Percentiles rank a stretch among this genome's conserved stretches.
phyloP scores from a whole-genome alignment of 2,329 filamentous ascomycete species.

The Diplodia seriata region DNA sequence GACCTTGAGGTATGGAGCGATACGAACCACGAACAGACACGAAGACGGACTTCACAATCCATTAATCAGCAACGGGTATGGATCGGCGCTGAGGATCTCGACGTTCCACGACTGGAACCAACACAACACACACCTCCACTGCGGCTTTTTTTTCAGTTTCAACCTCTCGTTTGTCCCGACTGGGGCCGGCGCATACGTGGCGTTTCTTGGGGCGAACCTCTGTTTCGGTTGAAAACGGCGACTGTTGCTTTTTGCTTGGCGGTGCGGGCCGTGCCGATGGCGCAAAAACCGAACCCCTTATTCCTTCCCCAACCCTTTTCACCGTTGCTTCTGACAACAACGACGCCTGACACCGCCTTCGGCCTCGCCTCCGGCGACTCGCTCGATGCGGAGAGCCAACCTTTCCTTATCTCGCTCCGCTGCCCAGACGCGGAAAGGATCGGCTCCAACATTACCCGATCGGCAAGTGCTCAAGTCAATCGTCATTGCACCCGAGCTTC shows the following conservation, averaged over 20 bases:
- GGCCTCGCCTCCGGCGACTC: slow-evolving; percentile 18
- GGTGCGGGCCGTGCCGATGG: slow-evolving; percentile 29
- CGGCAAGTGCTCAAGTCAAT: slow-evolving; percentile 10
- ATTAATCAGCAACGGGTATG: slow-evolving; percentile 26
- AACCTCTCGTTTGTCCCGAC: slow-evolving; percentile 22
- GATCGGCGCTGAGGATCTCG: slow-evolving; percentile 22
- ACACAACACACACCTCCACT: slow-evolving; percentile 12
- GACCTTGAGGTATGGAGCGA: slow-evolving; percentile 23
- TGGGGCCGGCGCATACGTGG: slow-evolving; percentile 29
- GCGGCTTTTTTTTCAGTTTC: slow-evolving; percentile 17
- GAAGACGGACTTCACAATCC: slow-evolving; percentile 25
- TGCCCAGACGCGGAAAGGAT: slow-evolving; percentile 16
- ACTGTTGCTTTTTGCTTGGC: slow-evolving; percentile 28
- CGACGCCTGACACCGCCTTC: slow-evolving; percentile 25
- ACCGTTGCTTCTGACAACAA: slow-evolving; percentile 22
- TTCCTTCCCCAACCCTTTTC: slow-evolving; percentile 14
- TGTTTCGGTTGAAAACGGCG: slow-evolving; percentile 30
- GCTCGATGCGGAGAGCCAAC: slow-evolving; percentile 16
- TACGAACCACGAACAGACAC: slow-evolving; percentile 25
- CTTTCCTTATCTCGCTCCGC: slow-evolving; percentile 15
- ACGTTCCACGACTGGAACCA: not conserved
- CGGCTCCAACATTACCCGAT: slow-evolving; percentile 6
- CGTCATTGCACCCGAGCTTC: slow-evolving; percentile 4
- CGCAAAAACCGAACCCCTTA: slow-evolving; percentile 29
- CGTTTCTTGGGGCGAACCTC: slow-evolving; percentile 22